Conservation (phyloP, 176 grass and related monocot species). For the Elymus sibiricus region DNA sequence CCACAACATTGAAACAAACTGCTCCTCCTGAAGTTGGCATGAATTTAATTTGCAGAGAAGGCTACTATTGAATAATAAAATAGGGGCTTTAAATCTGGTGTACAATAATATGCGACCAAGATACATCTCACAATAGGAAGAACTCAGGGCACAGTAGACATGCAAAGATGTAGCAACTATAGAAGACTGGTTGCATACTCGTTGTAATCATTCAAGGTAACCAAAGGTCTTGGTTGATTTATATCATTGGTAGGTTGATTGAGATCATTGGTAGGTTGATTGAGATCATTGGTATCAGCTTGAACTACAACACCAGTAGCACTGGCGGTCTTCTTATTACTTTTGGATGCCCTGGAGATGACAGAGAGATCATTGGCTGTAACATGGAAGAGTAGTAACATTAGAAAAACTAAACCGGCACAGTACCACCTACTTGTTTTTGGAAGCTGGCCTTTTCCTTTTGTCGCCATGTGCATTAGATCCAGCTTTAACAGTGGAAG, state of each 20-base stretch:
- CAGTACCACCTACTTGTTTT: conserved; percentile 39
- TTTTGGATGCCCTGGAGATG: conserved; percentile 64
- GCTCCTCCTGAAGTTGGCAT: not conserved
- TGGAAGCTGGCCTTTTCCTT: conserved; percentile 51
- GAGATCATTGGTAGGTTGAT: conserved; percentile 43
- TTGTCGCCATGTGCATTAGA: conserved; percentile 40
- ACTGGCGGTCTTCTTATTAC: conserved; percentile 42
- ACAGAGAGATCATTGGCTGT: conserved; percentile 17
- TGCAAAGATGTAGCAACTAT: conserved; percentile 23
- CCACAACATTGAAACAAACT: not conserved
- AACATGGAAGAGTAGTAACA: conserved; percentile 28
- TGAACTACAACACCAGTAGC: conserved; percentile 32
- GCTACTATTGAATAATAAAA: not conserved
- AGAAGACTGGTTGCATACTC: conserved; percentile 36
- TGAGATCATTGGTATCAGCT: conserved; percentile 34
- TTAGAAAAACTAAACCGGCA: conserved; percentile 3
- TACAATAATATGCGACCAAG: not conserved
- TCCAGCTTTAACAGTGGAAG: conserved; percentile 48
- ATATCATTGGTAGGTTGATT: conserved; percentile 7
- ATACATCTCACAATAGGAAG: conserved; percentile 7
- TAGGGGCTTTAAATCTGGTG: not conserved
- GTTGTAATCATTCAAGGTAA: conserved; percentile 58
- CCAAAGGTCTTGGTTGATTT: conserved; percentile 46
- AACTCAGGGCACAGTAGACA: not conserved
- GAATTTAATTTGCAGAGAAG: not conserved